Evolutionary conservation across 2,329 filamentous ascomycete species (phyloP), one percentile per base, ranked within the genome.

Genomic region (Scleromitrula shiraiana): DNA sequence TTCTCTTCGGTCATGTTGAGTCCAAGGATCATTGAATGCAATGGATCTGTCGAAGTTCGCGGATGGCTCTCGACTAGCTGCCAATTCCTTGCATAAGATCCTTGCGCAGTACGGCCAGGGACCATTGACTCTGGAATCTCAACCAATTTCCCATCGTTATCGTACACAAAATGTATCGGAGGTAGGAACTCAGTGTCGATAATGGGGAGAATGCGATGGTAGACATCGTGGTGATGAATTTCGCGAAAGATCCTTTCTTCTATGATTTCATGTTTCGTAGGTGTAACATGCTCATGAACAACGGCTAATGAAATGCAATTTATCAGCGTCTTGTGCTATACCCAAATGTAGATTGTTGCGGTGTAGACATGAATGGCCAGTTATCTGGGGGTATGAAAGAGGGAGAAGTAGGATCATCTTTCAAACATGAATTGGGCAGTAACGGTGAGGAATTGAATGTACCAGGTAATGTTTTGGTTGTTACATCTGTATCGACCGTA

Each of bases 151-250:
- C 73, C 63, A 60, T 73, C 59, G n/a, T 51, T 26, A 5, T 47
- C 44, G 5, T 48, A 52, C 6, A 60, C 41, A 27, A 62, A 77
- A 57, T 78, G 75, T 9, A 71, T 69, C 1, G 75, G 63, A 2
- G 75, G 73, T 1, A 77, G 65, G 8, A 77, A 67, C 56, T 78
- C 70, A 10, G 72, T 69, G 44, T 78, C 71, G 23, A 72, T 65
- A 19, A 78, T 67, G 3, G 75, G 75, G n/a, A 74, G 69, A 22
- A 75, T 65, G 22, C 71, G 70, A 50, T 77, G 73, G 53, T 70
- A 71, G 29, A 74, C 60, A 52, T 77, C 69, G 57, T 78, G 68
- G 27, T 70, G 71, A 61, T 78, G 75, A 27, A 76, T 74, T 50
- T 78, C 75, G 30, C 73, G 70, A 6, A 68, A 70, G 42, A 77